phyloP scores from a whole-genome alignment of 495 filamentous ascomycete genomes.

The Podospora conica region DNA sequence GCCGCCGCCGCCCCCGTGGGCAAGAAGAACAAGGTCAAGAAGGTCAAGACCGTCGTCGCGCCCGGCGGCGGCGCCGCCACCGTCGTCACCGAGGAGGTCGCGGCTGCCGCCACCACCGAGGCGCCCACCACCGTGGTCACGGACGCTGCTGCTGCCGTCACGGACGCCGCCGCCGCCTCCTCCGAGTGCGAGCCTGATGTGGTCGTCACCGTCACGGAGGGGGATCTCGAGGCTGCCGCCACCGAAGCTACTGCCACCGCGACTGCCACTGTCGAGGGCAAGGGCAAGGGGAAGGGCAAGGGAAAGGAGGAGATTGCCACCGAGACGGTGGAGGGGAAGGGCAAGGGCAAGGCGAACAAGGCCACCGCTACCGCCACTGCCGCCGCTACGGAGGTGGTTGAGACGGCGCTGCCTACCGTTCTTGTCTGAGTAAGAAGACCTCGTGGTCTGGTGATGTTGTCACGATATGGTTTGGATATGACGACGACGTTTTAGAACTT shows the following conservation, averaged over 20 bases:
- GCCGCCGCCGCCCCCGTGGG: not conserved
- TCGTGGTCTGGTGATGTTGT: no score
- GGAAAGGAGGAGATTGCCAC: no score
- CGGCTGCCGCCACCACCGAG: not conserved
- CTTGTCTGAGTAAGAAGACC: not conserved
- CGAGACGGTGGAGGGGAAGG: no score
- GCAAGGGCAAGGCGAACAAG: not conserved
- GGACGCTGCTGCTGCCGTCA: not conserved
- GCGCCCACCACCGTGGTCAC: not conserved
- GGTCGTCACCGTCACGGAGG: conserved; percentile 6
- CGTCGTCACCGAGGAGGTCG: not conserved
- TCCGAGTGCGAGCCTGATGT: conserved; percentile 1
- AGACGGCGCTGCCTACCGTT: not conserved
- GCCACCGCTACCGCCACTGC: not conserved
- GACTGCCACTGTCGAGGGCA: not conserved
- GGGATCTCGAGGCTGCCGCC: no score
- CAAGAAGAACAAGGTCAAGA: not conserved
- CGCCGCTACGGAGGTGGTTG: not conserved
- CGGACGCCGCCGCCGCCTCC: not conserved
- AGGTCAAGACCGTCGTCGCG: not conserved
- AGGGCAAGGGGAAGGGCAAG: not conserved
- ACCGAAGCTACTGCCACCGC: not conserved
- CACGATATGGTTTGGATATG: not conserved
- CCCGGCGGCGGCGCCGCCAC: not conserved
- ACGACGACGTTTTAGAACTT: not conserved